Evolutionary conservation across 345 rosid species (phyloP), one percentile per base, ranked within the genome.

Genomic region (Capsella bursapastoris): DNA sequence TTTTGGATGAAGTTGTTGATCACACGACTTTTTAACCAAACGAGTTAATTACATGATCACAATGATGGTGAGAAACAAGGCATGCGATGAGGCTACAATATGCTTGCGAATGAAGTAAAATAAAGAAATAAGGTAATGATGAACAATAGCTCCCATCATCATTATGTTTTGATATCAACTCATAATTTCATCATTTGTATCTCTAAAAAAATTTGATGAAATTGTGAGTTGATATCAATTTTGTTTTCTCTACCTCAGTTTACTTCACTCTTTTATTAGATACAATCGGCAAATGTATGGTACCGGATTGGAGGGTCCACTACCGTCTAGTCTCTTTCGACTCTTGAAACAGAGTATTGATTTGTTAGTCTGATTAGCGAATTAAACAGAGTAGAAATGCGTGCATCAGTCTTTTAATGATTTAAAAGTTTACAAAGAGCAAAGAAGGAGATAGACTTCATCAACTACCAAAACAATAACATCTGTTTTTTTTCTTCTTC

Each of bases 51-150:
- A 43, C 13, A 63, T 7, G 4, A 44, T 41, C 34, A 63, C 62
- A 64, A 55, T 53, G 57, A 73, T 73, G 29, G 49, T 25, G 64
- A 32, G 22, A 44, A 72, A 22, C 25, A 22, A 43, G 58, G 69
- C 65, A 56, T 64, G 71, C 62, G 56, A 43, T 40, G 55, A 9
- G 25, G 25, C 25, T 22, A 22, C 25, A 56, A 37, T 56, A 35
- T 73, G 71, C 77, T 64, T 73, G 65, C 45, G 18, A 56, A 27
- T 0, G 56, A 73, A 73, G 65, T 34, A 25, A 10, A 15, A 73
- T 45, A 73, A 66, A 34, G 27, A 45, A 60, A 40, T 53, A 27
- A 63, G 43, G 57, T 31, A 3, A 63, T 43, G 62, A 72, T 73
- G 64, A 71, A 9, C 49, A 35, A 55, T 62, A 63, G 13, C 16